Evolutionary conservation across 768 basidiomycete species (phyloP), one percentile per base, ranked within the genome.

Genomic region (Hirschioporus abietinus): DNA sequence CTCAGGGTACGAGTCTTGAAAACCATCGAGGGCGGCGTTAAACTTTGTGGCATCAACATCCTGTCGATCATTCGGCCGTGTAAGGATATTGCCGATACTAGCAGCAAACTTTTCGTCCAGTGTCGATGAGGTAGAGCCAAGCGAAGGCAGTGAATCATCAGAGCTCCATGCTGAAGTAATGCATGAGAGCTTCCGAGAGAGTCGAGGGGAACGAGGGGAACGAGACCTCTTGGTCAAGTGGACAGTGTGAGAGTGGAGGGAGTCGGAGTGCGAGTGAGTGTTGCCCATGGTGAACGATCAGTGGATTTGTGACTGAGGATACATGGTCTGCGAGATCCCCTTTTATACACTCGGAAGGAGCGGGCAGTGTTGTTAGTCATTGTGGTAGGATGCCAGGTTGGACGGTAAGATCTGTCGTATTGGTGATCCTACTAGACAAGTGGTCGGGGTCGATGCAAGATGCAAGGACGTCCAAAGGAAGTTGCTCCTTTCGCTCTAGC

Each of bases 1-100:
- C 74, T 89, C 88, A 75, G 79, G 81, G 70, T 75, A 76, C 57
- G 70, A 62, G 64, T 73, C 72, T 42, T 76, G 76, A 75, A 89
- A 91, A 20, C 74, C 73, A 23, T 78, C 74, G 52, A 85, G 87
- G 23, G 84, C 82, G 35, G 71, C 69, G 60, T 63, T 70, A 34
- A 68, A 70, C 35, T 25, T 25, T 36, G 63, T 26, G 36, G 35
- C 63, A 35, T 26, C 35, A 27, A 18, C 26, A n/a, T 36, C 27
- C 63, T 36, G 63, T 24, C 26, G 24, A 64, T 34, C 25, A 24
- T 64, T 25, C 3, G 35, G 26, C 42, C 42, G 4, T 52, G 42
- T 52, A 12, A 52, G 42, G 42, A 52, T 52, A 52, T 52, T 52
- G 1, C 42, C 42, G 42, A 52, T 52, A 52, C 20, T 52, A 20